These are phyloP conservation scores for Blastobotrys muscicola DNA, from an alignment of 805 yeast species.

Conservation along the genomic window DNA sequence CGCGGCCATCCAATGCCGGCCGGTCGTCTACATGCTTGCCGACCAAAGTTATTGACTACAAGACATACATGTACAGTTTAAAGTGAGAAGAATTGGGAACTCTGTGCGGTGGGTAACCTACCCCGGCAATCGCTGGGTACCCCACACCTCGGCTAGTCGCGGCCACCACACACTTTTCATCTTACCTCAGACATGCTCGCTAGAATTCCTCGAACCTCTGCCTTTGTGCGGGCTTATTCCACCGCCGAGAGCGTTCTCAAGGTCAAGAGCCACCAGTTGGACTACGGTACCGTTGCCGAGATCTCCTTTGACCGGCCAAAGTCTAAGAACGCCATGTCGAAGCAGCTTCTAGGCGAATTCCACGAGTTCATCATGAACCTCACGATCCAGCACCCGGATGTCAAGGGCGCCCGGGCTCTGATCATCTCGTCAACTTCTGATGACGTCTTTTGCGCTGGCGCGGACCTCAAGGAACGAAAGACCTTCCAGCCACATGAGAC, in stretches of 20 bases:
- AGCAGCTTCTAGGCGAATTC: constrained; percentile 21
- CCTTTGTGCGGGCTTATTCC: too few species aligned
- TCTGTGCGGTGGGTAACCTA: too few species aligned
- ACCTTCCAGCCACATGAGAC: constrained; percentile 24
- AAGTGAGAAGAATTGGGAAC: too few species aligned
- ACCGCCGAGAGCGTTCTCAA: neutral
- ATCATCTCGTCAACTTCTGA: constrained; percentile 20
- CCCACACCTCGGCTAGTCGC: too few species aligned
- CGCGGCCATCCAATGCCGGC: too few species aligned
- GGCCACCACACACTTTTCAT: too few species aligned
- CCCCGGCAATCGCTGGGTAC: too few species aligned
- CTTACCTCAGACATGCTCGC: too few species aligned
- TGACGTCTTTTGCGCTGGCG: constrained; percentile 31
- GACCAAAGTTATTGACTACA: too few species aligned
- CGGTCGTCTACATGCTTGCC: too few species aligned
- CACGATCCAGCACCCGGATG: constrained; percentile 12
- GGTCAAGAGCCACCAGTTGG: neutral
- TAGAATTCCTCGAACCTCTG: too few species aligned
- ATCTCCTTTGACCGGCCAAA: constrained; percentile 25
- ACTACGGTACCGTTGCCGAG: constrained; percentile 16
- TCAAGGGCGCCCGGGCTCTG: constrained; percentile 14
- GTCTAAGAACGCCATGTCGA: constrained; percentile 26
- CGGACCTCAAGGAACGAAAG: constrained; percentile 34
- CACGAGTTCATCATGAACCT: constrained; percentile 15
- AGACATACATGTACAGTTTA: too few species aligned